A percentile compares a stretch with the other conserved stretches of the same genome.
Conservation (phyloP, 805 yeast genomes). For the Hanseniaspora occidentalis region DNA sequence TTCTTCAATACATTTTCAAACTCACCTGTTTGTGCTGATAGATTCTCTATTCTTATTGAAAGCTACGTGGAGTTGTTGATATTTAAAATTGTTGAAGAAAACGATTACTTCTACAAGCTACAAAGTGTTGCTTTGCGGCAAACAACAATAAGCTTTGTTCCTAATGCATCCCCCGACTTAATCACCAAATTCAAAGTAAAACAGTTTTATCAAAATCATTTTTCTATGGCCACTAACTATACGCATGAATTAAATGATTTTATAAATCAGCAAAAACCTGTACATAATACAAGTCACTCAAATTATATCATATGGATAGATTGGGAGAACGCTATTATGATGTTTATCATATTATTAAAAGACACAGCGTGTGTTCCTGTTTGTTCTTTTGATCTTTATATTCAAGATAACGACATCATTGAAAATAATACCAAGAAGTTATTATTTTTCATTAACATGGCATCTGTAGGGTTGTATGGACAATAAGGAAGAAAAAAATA, state of each 20-base stretch:
- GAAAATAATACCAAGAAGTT: slow-evolving; percentile 11
- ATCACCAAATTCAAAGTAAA: neutral
- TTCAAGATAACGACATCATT: no score
- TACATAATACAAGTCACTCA: no score
- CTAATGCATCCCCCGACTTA: neutral
- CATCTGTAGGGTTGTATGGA: no score
- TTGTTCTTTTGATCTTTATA: no score
- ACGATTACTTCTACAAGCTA: neutral
- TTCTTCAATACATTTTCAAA: no score
- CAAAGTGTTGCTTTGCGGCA: neutral
- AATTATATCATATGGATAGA: slow-evolving; percentile 16
- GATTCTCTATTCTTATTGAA: neutral
- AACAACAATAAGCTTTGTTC: neutral
- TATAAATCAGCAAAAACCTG: no score
- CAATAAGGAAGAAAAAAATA: no score
- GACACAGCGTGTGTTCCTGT: no score
- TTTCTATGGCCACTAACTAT: no score
- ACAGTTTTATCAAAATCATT: neutral
- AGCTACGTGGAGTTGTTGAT: neutral
- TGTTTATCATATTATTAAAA: no score
- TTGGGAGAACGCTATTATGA: slow-evolving; percentile 12
- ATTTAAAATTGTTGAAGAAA: neutral
- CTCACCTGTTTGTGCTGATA: no score
- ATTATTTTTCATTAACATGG: slow-evolving; percentile 13
- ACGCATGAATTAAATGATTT: no score